phyloP scores from a whole-genome alignment of 257 asterid species.

The Forsythia viridissima region DNA sequence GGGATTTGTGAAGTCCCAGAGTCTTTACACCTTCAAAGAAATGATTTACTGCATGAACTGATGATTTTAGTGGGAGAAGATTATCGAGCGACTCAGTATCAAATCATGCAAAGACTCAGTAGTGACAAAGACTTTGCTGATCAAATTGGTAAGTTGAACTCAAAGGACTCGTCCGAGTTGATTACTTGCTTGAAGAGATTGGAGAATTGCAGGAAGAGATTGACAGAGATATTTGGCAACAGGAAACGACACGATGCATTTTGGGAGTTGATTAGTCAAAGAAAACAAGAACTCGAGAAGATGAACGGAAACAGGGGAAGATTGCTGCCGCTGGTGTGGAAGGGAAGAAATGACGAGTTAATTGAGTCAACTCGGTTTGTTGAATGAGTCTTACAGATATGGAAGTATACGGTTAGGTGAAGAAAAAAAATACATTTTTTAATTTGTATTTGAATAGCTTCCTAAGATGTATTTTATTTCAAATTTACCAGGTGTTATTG shows the following conservation, averaged over 20 bases:
- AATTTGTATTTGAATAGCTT: not conserved
- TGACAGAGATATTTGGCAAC: conserved; percentile 31
- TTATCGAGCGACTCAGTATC: conserved; percentile 37
- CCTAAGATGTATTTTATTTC: not conserved
- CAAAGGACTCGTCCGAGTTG: conserved; percentile 39
- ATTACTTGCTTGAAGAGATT: conserved; percentile 29
- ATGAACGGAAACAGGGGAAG: conserved; percentile 21
- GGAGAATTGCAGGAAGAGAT: conserved; percentile 30
- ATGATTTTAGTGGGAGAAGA: conserved; percentile 40
- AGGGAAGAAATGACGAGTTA: not conserved
- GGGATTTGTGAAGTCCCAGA: conserved; percentile 43
- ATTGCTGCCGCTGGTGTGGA: conserved; percentile 7
- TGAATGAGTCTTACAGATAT: conserved; percentile 8
- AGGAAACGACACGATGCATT: conserved; percentile 32
- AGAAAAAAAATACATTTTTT: not conserved
- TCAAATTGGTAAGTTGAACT: conserved; percentile 18
- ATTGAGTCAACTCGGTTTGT: conserved; percentile 23
- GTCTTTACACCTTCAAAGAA: conserved; percentile 28
- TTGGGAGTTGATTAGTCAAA: conserved; percentile 36
- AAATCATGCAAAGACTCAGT: conserved; percentile 31
- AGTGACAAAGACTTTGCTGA: conserved; percentile 6
- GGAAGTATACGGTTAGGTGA: not conserved
- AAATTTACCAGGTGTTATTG: not conserved
- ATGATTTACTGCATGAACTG: conserved; percentile 33
- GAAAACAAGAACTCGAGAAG: conserved; percentile 23